phyloP scores from a whole-genome alignment of 331 rosid genomes.

The Pyrus hybrid region DNA sequence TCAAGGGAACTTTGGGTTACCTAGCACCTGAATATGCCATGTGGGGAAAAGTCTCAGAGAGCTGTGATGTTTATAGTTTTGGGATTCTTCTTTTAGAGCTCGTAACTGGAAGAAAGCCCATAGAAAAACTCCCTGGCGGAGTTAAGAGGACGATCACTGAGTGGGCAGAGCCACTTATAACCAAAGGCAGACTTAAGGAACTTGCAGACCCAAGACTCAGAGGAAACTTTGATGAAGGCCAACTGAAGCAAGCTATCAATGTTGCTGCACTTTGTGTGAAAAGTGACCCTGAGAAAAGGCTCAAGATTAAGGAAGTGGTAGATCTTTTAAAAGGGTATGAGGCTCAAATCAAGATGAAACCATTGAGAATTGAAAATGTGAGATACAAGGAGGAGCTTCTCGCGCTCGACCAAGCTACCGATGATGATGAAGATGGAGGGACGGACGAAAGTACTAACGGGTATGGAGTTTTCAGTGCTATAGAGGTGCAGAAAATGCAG shows the following conservation, averaged over 20 bases:
- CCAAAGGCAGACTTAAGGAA: slow-evolving; percentile 40
- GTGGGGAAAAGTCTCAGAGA: slow-evolving; percentile 96
- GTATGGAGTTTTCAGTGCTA: slow-evolving; percentile 78
- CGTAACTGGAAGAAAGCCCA: slow-evolving; percentile 74
- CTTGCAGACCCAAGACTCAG: slow-evolving; percentile 59
- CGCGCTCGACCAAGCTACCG: slow-evolving; percentile 49
- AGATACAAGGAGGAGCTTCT: slow-evolving; percentile 39
- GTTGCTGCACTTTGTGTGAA: slow-evolving; percentile 72
- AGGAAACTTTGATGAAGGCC: slow-evolving; percentile 60
- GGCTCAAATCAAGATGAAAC: slow-evolving; percentile 18
- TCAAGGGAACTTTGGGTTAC: slow-evolving; percentile 86
- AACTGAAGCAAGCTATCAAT: slow-evolving; percentile 43
- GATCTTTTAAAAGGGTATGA: slow-evolving; percentile 53
- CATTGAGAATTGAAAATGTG: slow-evolving; percentile 43
- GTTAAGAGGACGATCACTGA: slow-evolving; percentile 67
- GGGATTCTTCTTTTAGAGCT: slow-evolving; percentile 80
- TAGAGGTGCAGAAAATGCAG: slow-evolving; percentile 50
- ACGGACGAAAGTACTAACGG: slow-evolving; percentile 32
- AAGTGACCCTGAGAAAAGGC: slow-evolving; percentile 62
- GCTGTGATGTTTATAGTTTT: slow-evolving; percentile 82
- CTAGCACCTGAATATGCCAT: slow-evolving; percentile 90
- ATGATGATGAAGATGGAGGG: slow-evolving; percentile 20
- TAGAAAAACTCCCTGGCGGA: slow-evolving; percentile 75
- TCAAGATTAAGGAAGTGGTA: slow-evolving; percentile 69
- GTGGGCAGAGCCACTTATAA: slow-evolving; percentile 69